phyloP scores from a whole-genome alignment of 768 basidiomycete genomes.

The Naematelia encephala region DNA sequence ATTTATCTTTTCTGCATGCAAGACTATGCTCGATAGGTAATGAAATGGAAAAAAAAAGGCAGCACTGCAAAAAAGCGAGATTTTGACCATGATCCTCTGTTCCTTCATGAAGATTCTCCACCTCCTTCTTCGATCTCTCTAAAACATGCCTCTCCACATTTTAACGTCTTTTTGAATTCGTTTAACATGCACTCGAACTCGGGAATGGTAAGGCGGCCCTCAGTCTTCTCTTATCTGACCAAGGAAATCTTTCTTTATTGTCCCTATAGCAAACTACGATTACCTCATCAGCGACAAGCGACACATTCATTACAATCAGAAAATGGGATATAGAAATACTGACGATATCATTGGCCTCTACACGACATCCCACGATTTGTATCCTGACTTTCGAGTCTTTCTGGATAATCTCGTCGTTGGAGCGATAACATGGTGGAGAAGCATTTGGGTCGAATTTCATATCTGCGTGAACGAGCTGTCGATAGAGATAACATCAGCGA shows the following conservation, averaged over 20 bases:
- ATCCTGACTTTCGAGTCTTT: slow-evolving; percentile 87
- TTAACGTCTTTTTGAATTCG: too few relatives aligned
- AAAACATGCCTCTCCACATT: too few relatives aligned
- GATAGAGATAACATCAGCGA: background rate
- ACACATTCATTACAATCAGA: background rate
- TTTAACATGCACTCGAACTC: too few relatives aligned
- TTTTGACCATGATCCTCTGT: background rate
- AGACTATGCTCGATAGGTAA: background rate
- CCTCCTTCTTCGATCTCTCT: too few relatives aligned
- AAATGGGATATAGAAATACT: slow-evolving; percentile 44
- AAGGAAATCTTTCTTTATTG: slow-evolving; percentile 96
- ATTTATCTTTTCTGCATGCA: background rate
- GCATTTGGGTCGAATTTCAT: slow-evolving; percentile 93
- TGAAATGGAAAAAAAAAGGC: too few relatives aligned
- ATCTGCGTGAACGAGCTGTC: slow-evolving; percentile 85
- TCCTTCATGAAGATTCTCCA: too few relatives aligned
- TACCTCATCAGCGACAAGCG: background rate
- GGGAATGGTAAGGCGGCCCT: too few relatives aligned
- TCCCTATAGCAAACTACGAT: slow-evolving; percentile 86
- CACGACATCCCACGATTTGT: slow-evolving; percentile 96
- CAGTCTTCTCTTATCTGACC: slow-evolving; percentile 65
- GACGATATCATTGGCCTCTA: slow-evolving; percentile 97
- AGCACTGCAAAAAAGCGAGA: background rate
- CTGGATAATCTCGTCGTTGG: slow-evolving; percentile 72
- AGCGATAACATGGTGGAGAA: slow-evolving; percentile 93